Evolutionary conservation across 2,329 filamentous ascomycete genomes (phyloP).

Genomic region (Rutstroemia sp.): DNA sequence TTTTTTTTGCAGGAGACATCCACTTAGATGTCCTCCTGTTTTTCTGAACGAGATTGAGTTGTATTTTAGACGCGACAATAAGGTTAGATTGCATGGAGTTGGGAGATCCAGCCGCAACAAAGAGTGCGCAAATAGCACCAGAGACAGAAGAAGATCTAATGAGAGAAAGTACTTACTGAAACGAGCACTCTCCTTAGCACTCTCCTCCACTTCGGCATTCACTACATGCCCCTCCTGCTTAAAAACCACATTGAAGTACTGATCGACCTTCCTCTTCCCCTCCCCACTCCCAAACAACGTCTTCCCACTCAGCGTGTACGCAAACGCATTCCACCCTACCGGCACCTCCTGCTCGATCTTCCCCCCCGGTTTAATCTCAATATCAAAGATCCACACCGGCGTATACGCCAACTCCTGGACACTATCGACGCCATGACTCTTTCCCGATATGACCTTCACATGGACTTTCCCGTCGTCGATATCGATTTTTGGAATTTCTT

Average conservation of each 20-base stretch:
- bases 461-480: slow-evolving; percentile 65
- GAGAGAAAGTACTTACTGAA: slow-evolving; percentile 31
- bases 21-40: background rate
- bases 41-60: background rate
- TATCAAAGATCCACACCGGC: slow-evolving; percentile 90
- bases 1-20: background rate
- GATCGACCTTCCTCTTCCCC: slow-evolving; percentile 46
- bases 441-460: slow-evolving; percentile 86
- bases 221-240: slow-evolving; percentile 71
- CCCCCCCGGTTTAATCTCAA: slow-evolving; percentile 73
- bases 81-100: no score
- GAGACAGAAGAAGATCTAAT: background rate
- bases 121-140: background rate
- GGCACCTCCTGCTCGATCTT: slow-evolving; percentile 69
- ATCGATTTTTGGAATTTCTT: slow-evolving; percentile 71
- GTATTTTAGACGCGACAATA: no score
- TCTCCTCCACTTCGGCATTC: slow-evolving; percentile 59
- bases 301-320: slow-evolving; percentile 73
- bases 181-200: slow-evolving; percentile 45
- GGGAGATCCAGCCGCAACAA: background rate
- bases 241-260: slow-evolving; percentile 88
- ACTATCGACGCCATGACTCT: slow-evolving; percentile 75
- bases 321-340: slow-evolving; percentile 80
- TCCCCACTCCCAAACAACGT: slow-evolving; percentile 52
- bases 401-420: slow-evolving; percentile 91